These are phyloP conservation scores for Xylaria intraflava DNA, from an alignment of 495 filamentous ascomycete genomes.

Conservation along the genomic window DNA sequence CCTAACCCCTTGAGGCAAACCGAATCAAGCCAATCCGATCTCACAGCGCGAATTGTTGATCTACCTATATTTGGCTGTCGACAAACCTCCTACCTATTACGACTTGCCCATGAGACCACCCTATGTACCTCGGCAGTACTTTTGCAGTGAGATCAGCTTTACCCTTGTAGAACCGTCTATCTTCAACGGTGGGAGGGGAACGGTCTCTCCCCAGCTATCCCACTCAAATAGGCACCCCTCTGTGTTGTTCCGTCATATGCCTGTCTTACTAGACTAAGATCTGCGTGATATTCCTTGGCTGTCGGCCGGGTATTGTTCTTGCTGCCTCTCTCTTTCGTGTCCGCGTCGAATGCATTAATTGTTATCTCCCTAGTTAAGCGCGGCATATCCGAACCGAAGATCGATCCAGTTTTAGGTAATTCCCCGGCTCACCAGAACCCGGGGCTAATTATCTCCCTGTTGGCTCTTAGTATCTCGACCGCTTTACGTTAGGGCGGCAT, in stretches of 20 bases:
- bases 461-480: no score
- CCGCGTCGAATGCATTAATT: neutral
- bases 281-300: neutral
- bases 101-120: no score
- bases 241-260: slow-evolving; percentile 7
- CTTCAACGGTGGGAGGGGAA: neutral
- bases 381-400: neutral
- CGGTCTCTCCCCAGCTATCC: neutral
- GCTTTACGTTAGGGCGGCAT: neutral
- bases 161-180: neutral
- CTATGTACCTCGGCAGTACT: no score
- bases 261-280: slow-evolving; percentile 7
- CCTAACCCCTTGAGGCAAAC: no score
- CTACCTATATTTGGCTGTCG: no score
- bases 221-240: neutral
- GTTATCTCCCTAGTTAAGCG: neutral
- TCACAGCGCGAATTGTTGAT: no score
- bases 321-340: neutral
- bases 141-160: slow-evolving; percentile 4
- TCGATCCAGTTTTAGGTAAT: no score
- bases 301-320: neutral
- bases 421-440: no score
- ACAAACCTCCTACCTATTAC: no score
- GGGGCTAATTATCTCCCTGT: no score
- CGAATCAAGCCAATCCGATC: no score